These are phyloP conservation scores for Gonapodya sp. DNA, from an alignment of 192 early-diverging fungal species.

Conservation along the genomic window DNA sequence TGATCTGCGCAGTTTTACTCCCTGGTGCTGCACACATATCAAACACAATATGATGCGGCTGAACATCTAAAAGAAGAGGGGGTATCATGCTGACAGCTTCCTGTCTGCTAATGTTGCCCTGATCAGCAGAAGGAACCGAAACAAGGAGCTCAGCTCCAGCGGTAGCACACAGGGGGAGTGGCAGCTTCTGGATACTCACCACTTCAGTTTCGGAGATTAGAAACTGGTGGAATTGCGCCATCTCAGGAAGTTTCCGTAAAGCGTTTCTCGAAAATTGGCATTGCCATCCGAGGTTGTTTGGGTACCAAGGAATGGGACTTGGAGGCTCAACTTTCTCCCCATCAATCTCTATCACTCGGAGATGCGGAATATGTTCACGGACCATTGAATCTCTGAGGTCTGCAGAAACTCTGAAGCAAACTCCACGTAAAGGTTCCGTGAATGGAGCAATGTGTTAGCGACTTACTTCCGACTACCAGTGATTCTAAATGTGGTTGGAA, in stretches of 20 bases:
- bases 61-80: constrained; percentile 80
- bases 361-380: constrained; percentile 46
- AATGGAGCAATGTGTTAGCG: not conserved
- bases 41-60: constrained; percentile 69
- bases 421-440: not conserved
- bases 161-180: not conserved
- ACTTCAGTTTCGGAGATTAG: constrained; percentile 95
- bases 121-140: not conserved
- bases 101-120: constrained; percentile 93
- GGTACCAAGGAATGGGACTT: constrained; percentile 70
- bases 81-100: constrained; percentile 98
- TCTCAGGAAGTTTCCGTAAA: constrained; percentile 66
- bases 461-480: constrained; percentile 72
- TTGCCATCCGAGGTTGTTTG: constrained; percentile 85
- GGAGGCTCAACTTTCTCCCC: constrained; percentile 68
- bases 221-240: constrained; percentile 83
- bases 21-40: constrained; percentile 99
- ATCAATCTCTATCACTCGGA: constrained; percentile 49
- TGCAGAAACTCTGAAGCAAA: constrained; percentile 23
- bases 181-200: constrained; percentile 19
- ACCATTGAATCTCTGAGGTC: constrained; percentile 65
- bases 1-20: constrained; percentile 87
- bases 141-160: too few species aligned
- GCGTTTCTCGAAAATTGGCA: constrained; percentile 63
- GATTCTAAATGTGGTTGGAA: constrained; percentile 90